Conservation (phyloP, 2,329 filamentous ascomycete genomes). For the Fusarium acutatum region DNA sequence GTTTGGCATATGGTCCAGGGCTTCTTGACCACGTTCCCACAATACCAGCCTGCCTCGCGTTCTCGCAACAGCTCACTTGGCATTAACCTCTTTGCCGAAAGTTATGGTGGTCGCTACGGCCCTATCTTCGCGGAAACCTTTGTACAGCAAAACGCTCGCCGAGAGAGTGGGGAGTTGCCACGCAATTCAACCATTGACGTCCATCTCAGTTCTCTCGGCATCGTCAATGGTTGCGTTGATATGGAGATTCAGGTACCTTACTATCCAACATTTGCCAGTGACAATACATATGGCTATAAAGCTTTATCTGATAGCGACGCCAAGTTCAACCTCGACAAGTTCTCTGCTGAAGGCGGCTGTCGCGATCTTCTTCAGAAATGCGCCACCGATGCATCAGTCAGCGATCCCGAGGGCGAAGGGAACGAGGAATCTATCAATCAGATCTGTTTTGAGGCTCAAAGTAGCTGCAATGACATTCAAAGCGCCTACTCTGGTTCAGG, state of each 20-base stretch:
- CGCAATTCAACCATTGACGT: slow-evolving; percentile 65
- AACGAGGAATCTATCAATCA: slow-evolving; percentile 49
- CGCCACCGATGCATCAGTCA: slow-evolving; percentile 49
- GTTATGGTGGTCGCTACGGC: slow-evolving; percentile 76
- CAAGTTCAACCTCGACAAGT: slow-evolving; percentile 53
- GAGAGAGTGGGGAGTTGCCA: slow-evolving; percentile 58
- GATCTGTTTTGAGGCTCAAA: slow-evolving; percentile 62
- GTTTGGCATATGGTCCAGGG: slow-evolving; percentile 73
- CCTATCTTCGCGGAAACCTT: slow-evolving; percentile 68
- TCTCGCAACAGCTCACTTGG: slow-evolving; percentile 57
- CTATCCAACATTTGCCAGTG: slow-evolving; percentile 65
- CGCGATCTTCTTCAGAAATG: slow-evolving; percentile 62
- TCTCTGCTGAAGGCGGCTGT: slow-evolving; percentile 56
- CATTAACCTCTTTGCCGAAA: slow-evolving; percentile 74
- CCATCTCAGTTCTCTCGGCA: slow-evolving; percentile 69
- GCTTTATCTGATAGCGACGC: slow-evolving; percentile 63
- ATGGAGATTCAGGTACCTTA: slow-evolving; percentile 66
- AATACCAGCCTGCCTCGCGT: slow-evolving; percentile 58
- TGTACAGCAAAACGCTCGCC: slow-evolving; percentile 69
- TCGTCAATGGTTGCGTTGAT: slow-evolving; percentile 77
- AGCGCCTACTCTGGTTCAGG: slow-evolving; percentile 63
- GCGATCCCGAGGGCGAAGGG: slow-evolving; percentile 55
- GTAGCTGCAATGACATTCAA: slow-evolving; percentile 59
- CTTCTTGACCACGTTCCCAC: slow-evolving; percentile 66
- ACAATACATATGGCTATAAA: slow-evolving; percentile 72